These are phyloP conservation scores for Monascus purpureus DNA, from an alignment of 495 filamentous ascomycete species.

Conservation along the genomic window DNA sequence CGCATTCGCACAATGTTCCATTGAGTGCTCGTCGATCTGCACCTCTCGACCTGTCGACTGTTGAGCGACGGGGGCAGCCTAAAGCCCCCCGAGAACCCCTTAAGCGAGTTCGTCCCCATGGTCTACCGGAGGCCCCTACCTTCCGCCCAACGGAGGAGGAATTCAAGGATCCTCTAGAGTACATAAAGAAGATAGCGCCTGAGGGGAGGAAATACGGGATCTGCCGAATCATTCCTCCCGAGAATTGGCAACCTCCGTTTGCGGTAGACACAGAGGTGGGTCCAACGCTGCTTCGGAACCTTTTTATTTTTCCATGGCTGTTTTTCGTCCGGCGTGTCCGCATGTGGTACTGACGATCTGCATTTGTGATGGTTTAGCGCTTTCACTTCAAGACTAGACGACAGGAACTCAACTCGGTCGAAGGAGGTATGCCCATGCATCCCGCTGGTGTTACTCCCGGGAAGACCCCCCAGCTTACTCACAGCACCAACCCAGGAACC, in stretches of 20 bases:
- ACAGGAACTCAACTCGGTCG: constrained; percentile 94
- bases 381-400: constrained; percentile 96
- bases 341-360: neutral
- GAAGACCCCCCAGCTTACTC: constrained; percentile 22
- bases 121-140: constrained; percentile 79
- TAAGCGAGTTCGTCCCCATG: constrained; percentile 67
- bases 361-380: constrained; percentile 36
- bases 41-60: constrained; percentile 73
- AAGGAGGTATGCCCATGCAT: constrained; percentile 68
- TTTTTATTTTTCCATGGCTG: neutral
- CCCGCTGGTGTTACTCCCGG: constrained; percentile 19
- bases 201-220: constrained; percentile 80
- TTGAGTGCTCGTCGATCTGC: constrained; percentile 56
- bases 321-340: neutral
- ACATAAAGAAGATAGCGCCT: constrained; percentile 75
- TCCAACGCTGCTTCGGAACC: too few species aligned
- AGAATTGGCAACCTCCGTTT: constrained; percentile 86
- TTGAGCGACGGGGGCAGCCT: constrained; percentile 77
- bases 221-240: constrained; percentile 88
- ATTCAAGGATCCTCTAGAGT: constrained; percentile 85
- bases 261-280: constrained; percentile 94
- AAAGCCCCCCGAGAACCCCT: constrained; percentile 58
- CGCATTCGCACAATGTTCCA: constrained; percentile 43
- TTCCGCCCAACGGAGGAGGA: constrained; percentile 86
- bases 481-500: constrained; percentile 49